Percentiles rank a stretch among this genome's conserved stretches.
These are phyloP conservation scores for Dendrobium nobile DNA, from an alignment of 106 monocot genomes.

Conservation along the genomic window DNA sequence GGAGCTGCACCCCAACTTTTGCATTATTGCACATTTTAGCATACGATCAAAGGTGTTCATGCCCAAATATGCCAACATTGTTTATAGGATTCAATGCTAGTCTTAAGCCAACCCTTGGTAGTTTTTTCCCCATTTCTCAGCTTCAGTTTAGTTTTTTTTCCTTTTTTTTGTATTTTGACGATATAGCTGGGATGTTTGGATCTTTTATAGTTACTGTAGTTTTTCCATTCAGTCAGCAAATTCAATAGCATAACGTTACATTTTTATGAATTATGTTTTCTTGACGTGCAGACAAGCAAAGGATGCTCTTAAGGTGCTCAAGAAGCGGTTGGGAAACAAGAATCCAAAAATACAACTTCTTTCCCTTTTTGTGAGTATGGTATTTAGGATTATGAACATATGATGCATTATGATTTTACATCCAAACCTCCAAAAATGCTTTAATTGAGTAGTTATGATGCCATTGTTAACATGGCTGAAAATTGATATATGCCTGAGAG, in stretches of 20 bases:
- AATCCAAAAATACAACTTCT: constrained; percentile 90
- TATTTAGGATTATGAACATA: neutral
- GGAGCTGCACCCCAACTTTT: neutral
- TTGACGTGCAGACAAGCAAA: constrained; percentile 80
- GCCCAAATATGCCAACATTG: neutral
- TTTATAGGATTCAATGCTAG: neutral
- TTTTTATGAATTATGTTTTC: constrained; percentile 9
- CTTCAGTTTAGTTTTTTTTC: neutral
- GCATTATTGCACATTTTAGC: neutral
- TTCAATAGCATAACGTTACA: neutral
- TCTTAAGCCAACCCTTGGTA: neutral
- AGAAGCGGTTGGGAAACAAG: constrained; percentile 89
- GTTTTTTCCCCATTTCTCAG: neutral
- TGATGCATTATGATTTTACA: neutral
- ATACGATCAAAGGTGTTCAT: neutral
- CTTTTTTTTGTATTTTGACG: neutral
- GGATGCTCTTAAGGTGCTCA: constrained; percentile 86
- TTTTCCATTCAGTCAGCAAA: neutral
- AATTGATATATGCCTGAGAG: neutral
- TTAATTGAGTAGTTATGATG: neutral
- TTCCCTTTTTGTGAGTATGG: constrained; percentile 74
- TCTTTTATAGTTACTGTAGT: neutral
- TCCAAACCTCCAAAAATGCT: neutral
- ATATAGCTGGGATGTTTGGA: neutral
- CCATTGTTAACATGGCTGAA: neutral